phyloP scores from a whole-genome alignment of 2,329 filamentous ascomycete species.

The Aspergillus sclerotialis region DNA sequence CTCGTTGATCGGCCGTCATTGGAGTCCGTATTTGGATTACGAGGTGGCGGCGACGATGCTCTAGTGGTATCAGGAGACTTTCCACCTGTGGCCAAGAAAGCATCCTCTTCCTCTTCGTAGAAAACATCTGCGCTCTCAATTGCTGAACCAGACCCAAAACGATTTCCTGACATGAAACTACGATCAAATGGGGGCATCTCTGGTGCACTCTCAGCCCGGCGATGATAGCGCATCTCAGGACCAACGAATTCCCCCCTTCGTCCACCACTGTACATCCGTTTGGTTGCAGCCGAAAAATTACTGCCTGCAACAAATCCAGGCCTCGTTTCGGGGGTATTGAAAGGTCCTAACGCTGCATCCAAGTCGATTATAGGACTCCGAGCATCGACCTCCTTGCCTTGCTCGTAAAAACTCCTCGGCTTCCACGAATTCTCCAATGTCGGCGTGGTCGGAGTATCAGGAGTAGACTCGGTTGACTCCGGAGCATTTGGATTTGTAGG shows the following conservation, averaged over 20 bases:
- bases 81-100: slow-evolving; percentile 36
- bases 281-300: slow-evolving; percentile 34
- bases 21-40: slow-evolving; percentile 4
- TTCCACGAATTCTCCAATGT: slow-evolving; percentile 35
- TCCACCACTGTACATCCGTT: slow-evolving; percentile 44
- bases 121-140: slow-evolving; percentile 42
- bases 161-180: slow-evolving; percentile 28
- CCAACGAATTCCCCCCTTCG: slow-evolving; percentile 40
- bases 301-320: slow-evolving; percentile 22
- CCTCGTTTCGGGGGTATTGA: slow-evolving; percentile 61
- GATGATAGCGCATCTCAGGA: slow-evolving; percentile 44
- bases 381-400: slow-evolving; percentile 52
- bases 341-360: slow-evolving; percentile 86
- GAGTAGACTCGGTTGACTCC: slow-evolving; percentile 12
- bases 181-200: slow-evolving; percentile 44
- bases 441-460: slow-evolving; percentile 10
- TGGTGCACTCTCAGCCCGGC: slow-evolving; percentile 44
- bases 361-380: slow-evolving; percentile 83
- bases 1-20: slow-evolving; percentile 15
- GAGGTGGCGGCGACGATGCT: slow-evolving; percentile 4
- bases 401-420: slow-evolving; percentile 38
- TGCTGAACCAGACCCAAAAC: slow-evolving; percentile 31
- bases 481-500: slow-evolving; percentile 32
- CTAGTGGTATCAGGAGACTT: slow-evolving; percentile 19
- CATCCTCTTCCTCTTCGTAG: slow-evolving; percentile 46